These are phyloP conservation scores for Psilocybe mexicana DNA, from an alignment of 1,284 basidiomycete species.

Conservation along the genomic window DNA sequence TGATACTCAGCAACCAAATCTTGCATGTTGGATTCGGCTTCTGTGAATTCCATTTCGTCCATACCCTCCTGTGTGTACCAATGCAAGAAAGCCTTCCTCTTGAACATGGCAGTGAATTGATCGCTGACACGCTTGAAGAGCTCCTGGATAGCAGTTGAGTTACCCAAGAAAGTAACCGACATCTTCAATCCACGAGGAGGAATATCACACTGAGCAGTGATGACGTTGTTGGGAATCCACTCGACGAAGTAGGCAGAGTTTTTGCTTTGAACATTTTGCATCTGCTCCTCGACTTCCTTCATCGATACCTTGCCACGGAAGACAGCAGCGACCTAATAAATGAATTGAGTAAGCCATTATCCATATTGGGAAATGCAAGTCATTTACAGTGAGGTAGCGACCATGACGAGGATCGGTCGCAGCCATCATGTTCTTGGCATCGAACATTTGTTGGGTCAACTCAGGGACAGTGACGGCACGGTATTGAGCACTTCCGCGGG, in stretches of 20 bases:
- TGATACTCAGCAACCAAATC: constrained; percentile 93
- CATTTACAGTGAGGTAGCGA: constrained; percentile 83
- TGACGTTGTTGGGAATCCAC: constrained; percentile 98
- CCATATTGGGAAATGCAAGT: background rate
- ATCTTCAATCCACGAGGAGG: constrained; percentile 92
- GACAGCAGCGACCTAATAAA: constrained; percentile 82
- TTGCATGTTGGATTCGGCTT: constrained; percentile 97
- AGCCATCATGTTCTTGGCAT: constrained; percentile 99
- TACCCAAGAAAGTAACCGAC: constrained; percentile 96
- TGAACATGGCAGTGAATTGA: constrained; percentile 99
- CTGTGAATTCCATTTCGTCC: constrained; percentile 99
- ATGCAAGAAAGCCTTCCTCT: constrained; percentile 98
- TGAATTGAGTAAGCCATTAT: background rate
- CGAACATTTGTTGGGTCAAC: constrained; percentile 98
- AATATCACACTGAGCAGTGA: constrained; percentile 95
- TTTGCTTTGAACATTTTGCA: constrained; percentile 97
- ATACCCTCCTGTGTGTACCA: constrained; percentile 99
- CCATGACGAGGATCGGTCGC: constrained; percentile 95
- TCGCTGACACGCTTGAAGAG: constrained; percentile 97
- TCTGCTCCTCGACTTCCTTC: constrained; percentile 99
- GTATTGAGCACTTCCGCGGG: constrained; percentile 91
- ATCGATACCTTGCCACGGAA: constrained; percentile 99
- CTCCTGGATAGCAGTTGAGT: constrained; percentile 96
- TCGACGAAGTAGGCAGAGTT: constrained; percentile 98
- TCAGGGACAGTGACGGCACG: constrained; percentile 95